Evolutionary conservation across 306 rosid species (phyloP), one percentile per base, ranked within the genome.

Genomic region (Vigna hirtella): DNA sequence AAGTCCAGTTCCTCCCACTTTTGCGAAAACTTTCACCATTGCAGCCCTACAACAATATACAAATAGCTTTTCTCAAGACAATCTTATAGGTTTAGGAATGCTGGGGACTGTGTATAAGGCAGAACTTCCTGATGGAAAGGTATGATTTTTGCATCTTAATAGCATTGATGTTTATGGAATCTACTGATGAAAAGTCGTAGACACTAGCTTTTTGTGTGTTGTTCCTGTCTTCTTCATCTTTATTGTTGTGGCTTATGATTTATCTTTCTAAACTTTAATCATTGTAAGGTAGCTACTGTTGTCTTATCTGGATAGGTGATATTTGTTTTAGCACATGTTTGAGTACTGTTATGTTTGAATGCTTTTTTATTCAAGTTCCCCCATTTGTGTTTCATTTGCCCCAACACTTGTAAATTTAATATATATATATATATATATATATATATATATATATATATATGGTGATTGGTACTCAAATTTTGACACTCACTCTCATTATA

Each of bases 11-110:
- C 84, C 53, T 36, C 70, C 84, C 24, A 84, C 86, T 75, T 77
- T 77, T 79, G 93, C 96, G 0, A 90, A 88, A 86, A 83, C 87
- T 70, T 94, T 88, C 91, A 83, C 91, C 67, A 82, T 94, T 84
- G 98, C 97, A 16, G 84, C 85, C 66, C 98, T 92, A 80, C 98
- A 94, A 83, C 97, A 94, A 81, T 85, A 83, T 73, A 94, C 98
- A 78, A 86, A 90, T 85, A 94, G 96, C 87, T 94, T 94, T 82
- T 92, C 97, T 43, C 90, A 81, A 73, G 97, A 94, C 50, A 90
- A 94, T 89, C 86, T 87, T 72, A 71, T 92, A 38, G 98, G 97
- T 82, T 70, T 49, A 42, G 98, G 98, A 78, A 91, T 85, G 91
- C 82, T 92, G 82, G 98, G 97, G 72, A 89, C 68, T 79, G 98